These are phyloP conservation scores for Termitomyces sp. DNA, from an alignment of 1,284 basidiomycete species.

Conservation along the genomic window DNA sequence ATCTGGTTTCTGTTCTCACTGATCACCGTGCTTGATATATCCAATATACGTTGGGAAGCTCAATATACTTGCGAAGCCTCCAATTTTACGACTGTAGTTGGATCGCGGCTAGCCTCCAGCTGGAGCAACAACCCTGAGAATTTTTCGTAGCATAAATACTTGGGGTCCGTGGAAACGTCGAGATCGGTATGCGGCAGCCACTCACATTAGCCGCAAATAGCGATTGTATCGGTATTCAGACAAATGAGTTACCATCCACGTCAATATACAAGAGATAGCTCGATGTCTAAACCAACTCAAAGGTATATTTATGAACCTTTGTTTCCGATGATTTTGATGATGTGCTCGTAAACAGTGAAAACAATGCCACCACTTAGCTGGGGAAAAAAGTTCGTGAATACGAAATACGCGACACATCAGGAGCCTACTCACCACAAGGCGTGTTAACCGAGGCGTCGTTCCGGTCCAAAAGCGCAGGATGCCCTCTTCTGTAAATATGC, in stretches of 20 bases:
- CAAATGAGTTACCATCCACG: neutral
- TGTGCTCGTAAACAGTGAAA: conserved; percentile 89
- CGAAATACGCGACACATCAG: neutral
- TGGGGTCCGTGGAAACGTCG: neutral
- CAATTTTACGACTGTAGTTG: too few relatives aligned
- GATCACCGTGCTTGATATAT: too few relatives aligned
- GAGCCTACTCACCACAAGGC: conserved; percentile 69
- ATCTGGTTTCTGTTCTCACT: too few relatives aligned
- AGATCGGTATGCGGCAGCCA: neutral
- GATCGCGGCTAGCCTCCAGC: too few relatives aligned
- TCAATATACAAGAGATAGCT: neutral
- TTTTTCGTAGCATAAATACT: too few relatives aligned
- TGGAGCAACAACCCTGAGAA: too few relatives aligned
- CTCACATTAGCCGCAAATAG: neutral
- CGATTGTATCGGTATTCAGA: neutral
- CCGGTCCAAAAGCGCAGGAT: conserved; percentile 91
- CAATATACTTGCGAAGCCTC: too few relatives aligned
- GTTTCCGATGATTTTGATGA: conserved; percentile 43
- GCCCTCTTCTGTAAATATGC: conserved; percentile 89
- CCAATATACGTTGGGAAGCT: too few relatives aligned
- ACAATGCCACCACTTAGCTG: conserved; percentile 93
- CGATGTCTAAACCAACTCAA: neutral
- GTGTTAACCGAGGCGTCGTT: conserved; percentile 82
- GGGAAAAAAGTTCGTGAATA: neutral
- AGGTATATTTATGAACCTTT: conserved; percentile 5